Conservation (phyloP, 257 asterid species). For the Plectranthus barbatus region DNA sequence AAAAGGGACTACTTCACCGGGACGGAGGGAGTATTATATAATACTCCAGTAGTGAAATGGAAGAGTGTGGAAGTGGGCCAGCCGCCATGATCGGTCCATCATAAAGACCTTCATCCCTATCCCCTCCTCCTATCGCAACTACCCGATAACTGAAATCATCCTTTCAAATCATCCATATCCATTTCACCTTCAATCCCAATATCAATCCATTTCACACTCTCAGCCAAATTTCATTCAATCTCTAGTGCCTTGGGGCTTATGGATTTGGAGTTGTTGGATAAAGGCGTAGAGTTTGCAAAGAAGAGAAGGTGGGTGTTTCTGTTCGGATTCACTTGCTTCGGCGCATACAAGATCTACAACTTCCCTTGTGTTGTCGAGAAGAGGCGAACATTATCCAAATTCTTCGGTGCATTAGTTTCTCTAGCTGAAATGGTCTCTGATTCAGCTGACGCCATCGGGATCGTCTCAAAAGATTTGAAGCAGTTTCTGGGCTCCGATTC, state of each 20-base stretch:
- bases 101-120: no score
- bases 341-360: conserved; percentile 38
- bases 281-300: conserved; percentile 26
- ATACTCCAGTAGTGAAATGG: no score
- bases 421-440: conserved; percentile 51
- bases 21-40: no score
- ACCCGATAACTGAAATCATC: not conserved
- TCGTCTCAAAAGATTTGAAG: conserved; percentile 53
- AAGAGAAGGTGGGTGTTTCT: conserved; percentile 39
- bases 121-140: conserved; percentile 11
- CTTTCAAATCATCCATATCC: conserved; percentile 22
- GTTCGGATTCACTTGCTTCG: conserved; percentile 45
- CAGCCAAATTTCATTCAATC: no score
- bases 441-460: conserved; percentile 53
- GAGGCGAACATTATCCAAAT: conserved; percentile 38
- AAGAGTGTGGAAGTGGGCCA: no score
- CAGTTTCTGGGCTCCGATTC: conserved; percentile 56
- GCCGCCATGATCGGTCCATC: no score
- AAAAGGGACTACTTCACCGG: no score
- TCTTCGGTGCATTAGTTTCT: conserved; percentile 30
- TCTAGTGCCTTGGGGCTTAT: no score
- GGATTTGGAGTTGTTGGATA: conserved; percentile 31
- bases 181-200: not conserved
- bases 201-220: conserved; percentile 5
- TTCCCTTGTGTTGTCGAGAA: conserved; percentile 45